Percentiles rank a stretch among this genome's conserved stretches.
These are phyloP conservation scores for Chlorella vulgaris DNA, from an alignment of 139 green algal species.

Conservation along the genomic window DNA sequence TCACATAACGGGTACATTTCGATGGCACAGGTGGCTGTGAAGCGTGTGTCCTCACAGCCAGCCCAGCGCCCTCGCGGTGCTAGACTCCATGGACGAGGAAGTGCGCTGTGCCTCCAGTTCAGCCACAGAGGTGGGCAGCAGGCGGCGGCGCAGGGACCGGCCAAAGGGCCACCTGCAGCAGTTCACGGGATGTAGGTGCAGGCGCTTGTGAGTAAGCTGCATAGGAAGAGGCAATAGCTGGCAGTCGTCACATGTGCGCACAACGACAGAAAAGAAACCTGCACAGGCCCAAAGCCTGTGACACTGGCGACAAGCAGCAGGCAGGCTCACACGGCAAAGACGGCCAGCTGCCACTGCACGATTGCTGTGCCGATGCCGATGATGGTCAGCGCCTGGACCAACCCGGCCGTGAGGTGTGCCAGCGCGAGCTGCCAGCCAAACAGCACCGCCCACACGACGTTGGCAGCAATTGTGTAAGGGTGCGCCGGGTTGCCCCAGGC, in stretches of 20 bases:
- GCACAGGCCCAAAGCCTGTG: too few species aligned
- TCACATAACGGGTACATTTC: neutral
- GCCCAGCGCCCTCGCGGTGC: neutral
- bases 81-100: neutral
- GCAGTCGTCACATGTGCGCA: too few species aligned
- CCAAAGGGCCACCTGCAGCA: conserved; percentile 36
- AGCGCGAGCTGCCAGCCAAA: conserved; percentile 34
- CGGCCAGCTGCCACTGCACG: conserved; percentile 14
- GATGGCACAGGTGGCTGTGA: neutral
- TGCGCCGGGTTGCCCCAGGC: conserved; percentile 24
- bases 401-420: conserved; percentile 6
- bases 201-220: neutral
- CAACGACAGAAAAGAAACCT: too few species aligned
- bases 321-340: conserved; percentile 25
- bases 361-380: conserved; percentile 23
- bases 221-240: too few species aligned
- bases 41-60: neutral
- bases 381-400: conserved; percentile 32
- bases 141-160: neutral
- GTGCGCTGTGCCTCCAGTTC: conserved; percentile 14
- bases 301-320: neutral
- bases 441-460: conserved; percentile 21
- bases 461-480: conserved; percentile 35
- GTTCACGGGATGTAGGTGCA: neutral
- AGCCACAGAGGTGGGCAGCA: conserved; percentile 31